phyloP scores from a whole-genome alignment of 2,329 filamentous ascomycete species.

The Amphichorda felina region DNA sequence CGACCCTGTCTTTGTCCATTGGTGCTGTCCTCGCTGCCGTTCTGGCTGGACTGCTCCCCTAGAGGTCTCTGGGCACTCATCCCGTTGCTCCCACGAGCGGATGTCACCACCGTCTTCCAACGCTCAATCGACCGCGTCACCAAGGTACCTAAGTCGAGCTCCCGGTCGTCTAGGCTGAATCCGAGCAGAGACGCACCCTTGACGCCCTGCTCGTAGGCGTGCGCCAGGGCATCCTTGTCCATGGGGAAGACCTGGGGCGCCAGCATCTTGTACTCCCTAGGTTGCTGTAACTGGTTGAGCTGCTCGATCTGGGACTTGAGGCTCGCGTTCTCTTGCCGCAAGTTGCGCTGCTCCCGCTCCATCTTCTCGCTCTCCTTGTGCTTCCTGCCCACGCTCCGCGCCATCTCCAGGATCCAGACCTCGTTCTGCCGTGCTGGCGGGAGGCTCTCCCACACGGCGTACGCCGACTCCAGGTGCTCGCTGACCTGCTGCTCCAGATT shows the following conservation, averaged over 20 bases:
- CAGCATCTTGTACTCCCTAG: conserved; percentile 43
- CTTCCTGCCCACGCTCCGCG: conserved; percentile 44
- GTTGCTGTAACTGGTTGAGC: conserved; percentile 45
- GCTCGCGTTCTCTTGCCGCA: conserved; percentile 44
- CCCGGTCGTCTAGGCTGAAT: conserved; percentile 35
- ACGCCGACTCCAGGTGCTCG: conserved; percentile 68
- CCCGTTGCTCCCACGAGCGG: conserved; percentile 30
- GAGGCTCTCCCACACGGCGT: conserved; percentile 62
- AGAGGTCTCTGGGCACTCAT: conserved; percentile 39
- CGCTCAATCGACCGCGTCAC: conserved; percentile 44
- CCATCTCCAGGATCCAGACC: conserved; percentile 50
- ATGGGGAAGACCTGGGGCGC: conserved; percentile 40
- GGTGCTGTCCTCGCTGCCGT: conserved; percentile 8
- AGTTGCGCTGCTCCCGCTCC: conserved; percentile 33
- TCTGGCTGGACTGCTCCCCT: conserved; percentile 16
- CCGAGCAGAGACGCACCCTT: conserved; percentile 29
- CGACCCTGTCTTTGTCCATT: conserved; percentile 8
- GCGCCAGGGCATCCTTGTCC: conserved; percentile 32
- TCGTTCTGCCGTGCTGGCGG: conserved; percentile 41
- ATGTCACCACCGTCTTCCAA: conserved; percentile 50
- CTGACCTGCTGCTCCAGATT: conserved; percentile 57
- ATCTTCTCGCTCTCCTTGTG: conserved; percentile 42
- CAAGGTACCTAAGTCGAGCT: conserved; percentile 37
- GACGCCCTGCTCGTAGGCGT: conserved; percentile 32
- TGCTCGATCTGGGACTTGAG: conserved; percentile 48